phyloP scores from a whole-genome alignment of 441 rosid genomes.

The Daphne laureola region DNA sequence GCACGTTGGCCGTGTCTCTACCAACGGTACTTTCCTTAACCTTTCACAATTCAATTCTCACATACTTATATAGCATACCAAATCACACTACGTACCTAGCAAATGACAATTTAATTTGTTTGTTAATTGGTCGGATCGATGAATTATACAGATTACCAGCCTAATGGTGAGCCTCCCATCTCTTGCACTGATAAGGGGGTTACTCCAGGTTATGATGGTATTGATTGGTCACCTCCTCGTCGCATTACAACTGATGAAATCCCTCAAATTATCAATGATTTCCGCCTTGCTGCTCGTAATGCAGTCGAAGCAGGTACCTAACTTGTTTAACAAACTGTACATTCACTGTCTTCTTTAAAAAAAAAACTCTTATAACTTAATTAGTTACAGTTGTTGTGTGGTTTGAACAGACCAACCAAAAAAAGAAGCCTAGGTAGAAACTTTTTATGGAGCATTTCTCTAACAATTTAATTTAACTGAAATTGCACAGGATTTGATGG shows the following conservation, averaged over 20 bases:
- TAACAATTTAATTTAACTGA: not conserved
- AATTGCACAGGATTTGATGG: constrained; percentile 23
- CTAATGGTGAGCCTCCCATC: constrained; percentile 11
- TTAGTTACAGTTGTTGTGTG: no score
- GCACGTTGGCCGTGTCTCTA: constrained; percentile 15
- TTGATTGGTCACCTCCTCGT: constrained; percentile 17
- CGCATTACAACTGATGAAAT: constrained; percentile 6
- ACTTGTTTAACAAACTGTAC: no score
- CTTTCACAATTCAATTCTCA: no score
- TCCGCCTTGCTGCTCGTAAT: constrained; percentile 16
- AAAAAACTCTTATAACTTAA: no score
- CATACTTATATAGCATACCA: no score
- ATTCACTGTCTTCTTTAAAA: no score
- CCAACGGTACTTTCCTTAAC: constrained; percentile 4
- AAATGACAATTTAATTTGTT: no score
- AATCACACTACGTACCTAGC: no score
- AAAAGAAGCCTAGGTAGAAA: no score
- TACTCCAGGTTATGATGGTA: constrained; percentile 6
- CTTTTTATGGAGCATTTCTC: no score
- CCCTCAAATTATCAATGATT: constrained; percentile 8
- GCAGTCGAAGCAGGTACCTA: constrained; percentile 22
- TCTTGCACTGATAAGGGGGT: constrained; percentile 17
- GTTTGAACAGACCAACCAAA: no score
- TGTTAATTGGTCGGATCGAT: no score
- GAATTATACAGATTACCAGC: constrained; percentile 15